These are phyloP conservation scores for Ogataea haglerorum DNA, from an alignment of 805 yeast genomes.

Conservation along the genomic window DNA sequence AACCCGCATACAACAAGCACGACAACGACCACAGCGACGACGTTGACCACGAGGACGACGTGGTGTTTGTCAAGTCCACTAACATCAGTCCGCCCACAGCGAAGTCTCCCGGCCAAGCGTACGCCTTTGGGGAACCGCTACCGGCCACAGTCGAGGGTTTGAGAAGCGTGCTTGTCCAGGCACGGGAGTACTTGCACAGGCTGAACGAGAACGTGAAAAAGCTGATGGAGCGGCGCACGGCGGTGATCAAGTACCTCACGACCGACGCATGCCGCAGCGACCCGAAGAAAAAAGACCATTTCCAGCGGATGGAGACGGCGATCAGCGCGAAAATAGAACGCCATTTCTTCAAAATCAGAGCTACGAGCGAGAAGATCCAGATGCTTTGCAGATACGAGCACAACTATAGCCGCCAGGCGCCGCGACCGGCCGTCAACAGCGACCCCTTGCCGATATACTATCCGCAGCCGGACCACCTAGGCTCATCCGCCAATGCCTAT, in stretches of 20 bases:
- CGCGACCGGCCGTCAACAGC: neutral
- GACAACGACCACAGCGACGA: neutral
- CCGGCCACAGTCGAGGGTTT: constrained; percentile 1
- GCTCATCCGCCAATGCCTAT: neutral
- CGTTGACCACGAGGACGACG: constrained; percentile 10
- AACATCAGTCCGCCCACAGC: neutral
- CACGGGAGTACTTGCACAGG: constrained; percentile 4
- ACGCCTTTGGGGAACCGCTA: neutral
- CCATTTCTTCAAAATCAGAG: constrained; percentile 5
- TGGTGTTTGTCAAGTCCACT: constrained; percentile 15
- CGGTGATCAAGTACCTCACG: constrained; percentile 10
- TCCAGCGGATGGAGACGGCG: constrained; percentile 7
- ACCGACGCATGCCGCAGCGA: neutral
- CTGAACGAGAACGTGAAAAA: constrained; percentile 8
- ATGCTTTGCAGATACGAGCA: constrained; percentile 5
- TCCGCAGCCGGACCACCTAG: too few relatives aligned
- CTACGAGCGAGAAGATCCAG: constrained; percentile 7
- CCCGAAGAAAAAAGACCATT: constrained; percentile 1
- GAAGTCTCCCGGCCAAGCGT: too few relatives aligned
- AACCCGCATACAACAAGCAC: too few relatives aligned
- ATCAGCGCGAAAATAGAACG: constrained; percentile 10
- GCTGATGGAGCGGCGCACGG: constrained; percentile 11
- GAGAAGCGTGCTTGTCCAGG: constrained; percentile 6
- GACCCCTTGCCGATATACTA: too few relatives aligned
- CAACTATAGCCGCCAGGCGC: neutral